phyloP scores from a whole-genome alignment of 768 basidiomycete genomes.

The Termitomyces bulborhizus region DNA sequence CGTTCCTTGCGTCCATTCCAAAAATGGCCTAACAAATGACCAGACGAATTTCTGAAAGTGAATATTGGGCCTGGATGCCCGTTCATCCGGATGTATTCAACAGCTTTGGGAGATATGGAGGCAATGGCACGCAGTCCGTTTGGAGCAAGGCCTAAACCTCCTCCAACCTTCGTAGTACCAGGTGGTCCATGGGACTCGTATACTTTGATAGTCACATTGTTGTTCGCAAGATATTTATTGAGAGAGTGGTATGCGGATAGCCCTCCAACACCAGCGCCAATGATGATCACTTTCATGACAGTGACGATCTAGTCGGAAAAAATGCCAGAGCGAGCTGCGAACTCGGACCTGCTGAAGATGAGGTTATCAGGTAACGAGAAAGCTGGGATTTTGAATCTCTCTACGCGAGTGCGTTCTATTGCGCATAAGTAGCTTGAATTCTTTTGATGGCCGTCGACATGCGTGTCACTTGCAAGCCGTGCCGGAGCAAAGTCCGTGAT shows the following conservation, averaged over 20 bases:
- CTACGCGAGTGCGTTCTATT: background rate
- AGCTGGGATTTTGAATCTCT: background rate
- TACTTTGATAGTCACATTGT: constrained; percentile 17
- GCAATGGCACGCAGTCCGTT: constrained; percentile 32
- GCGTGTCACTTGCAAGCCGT: background rate
- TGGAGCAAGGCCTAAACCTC: constrained; percentile 32
- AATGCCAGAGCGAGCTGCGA: background rate
- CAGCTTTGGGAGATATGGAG: constrained; percentile 21
- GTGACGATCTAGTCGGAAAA: too few species aligned
- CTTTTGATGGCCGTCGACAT: background rate
- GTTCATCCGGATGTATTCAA: constrained; percentile 22
- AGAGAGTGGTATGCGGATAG: constrained; percentile 26
- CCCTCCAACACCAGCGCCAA: constrained; percentile 30
- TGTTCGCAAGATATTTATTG: constrained; percentile 22
- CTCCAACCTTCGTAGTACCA: constrained; percentile 23
- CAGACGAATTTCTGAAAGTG: constrained; percentile 23
- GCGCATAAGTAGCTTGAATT: background rate
- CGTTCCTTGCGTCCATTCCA: constrained; percentile 21
- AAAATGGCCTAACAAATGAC: constrained; percentile 24
- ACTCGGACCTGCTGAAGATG: background rate
- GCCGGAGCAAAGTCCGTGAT: background rate
- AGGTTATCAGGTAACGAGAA: background rate
- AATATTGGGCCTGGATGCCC: constrained; percentile 7
- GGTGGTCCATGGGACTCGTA: constrained; percentile 27
- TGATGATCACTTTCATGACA: constrained; percentile 28